These are phyloP conservation scores for Botrytis tulipae DNA, from an alignment of 2,329 filamentous ascomycete genomes.

Conservation along the genomic window DNA sequence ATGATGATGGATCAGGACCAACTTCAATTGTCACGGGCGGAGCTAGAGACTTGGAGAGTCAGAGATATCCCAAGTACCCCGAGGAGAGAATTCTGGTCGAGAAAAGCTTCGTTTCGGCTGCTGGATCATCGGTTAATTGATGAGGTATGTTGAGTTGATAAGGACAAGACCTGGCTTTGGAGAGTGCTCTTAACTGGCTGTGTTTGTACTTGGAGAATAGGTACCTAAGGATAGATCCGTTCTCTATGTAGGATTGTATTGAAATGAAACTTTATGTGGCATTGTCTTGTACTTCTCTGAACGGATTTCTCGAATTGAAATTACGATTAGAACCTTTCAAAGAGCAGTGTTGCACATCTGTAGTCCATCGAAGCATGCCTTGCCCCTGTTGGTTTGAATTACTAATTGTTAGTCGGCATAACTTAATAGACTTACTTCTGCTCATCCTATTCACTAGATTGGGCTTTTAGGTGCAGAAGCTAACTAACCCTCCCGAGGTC, in stretches of 20 bases:
- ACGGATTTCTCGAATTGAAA: neutral
- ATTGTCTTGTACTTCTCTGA: neutral
- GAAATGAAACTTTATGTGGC: neutral
- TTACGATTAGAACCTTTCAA: neutral
- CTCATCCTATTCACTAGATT: neutral
- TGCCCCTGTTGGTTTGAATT: neutral
- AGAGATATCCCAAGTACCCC: neutral
- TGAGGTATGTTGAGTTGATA: neutral
- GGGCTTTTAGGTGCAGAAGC: neutral
- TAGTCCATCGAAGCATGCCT: neutral
- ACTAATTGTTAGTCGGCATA: neutral
- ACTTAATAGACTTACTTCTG: neutral
- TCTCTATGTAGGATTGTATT: neutral
- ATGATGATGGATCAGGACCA: neutral
- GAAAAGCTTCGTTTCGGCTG: slow-evolving; percentile 13
- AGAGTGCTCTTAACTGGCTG: neutral
- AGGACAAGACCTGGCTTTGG: neutral
- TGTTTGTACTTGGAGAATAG: neutral
- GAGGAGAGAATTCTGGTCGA: neutral
- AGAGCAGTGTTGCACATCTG: neutral
- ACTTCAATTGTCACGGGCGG: neutral
- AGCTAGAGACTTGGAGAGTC: neutral
- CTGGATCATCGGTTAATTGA: neutral
- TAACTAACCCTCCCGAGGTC: neutral
- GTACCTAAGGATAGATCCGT: neutral